Evolutionary conservation across 2,329 filamentous ascomycete species (phyloP).

Genomic region (Ilyonectria mors-panacis): DNA sequence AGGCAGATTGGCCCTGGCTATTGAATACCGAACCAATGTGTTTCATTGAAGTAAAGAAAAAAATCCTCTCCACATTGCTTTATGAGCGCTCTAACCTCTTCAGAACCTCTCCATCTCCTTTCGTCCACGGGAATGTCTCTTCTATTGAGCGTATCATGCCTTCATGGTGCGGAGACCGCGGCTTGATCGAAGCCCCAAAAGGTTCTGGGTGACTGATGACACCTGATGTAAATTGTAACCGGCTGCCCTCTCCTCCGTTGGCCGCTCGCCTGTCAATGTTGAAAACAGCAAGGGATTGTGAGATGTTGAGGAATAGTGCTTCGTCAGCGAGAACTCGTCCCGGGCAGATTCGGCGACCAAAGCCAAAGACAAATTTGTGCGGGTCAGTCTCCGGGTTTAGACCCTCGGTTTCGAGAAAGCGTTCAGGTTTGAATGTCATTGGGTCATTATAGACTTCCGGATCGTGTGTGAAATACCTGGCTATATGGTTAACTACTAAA

Average conservation of each 20-base stretch:
- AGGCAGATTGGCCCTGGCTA: no score
- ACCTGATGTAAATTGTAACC: slow-evolving; percentile 30
- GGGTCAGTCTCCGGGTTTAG: slow-evolving; percentile 47
- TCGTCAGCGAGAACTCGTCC: slow-evolving; percentile 49
- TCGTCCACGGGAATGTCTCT: slow-evolving; percentile 33
- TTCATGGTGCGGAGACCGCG: slow-evolving; percentile 32
- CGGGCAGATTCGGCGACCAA: slow-evolving; percentile 53
- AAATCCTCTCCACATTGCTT: no score
- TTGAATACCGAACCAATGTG: no score
- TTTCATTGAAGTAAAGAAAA: no score
- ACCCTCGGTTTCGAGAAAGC: slow-evolving; percentile 34
- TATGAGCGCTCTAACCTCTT: not conserved
- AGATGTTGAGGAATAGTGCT: slow-evolving; percentile 52
- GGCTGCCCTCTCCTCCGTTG: not conserved
- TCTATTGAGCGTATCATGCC: slow-evolving; percentile 31
- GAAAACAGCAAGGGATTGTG: slow-evolving; percentile 62
- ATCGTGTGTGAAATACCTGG: slow-evolving; percentile 36
- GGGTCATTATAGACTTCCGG: slow-evolving; percentile 34
- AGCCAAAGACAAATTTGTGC: slow-evolving; percentile 49
- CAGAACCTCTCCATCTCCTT: slow-evolving; percentile 28
- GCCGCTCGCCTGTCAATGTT: slow-evolving; percentile 45
- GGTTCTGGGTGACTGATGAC: slow-evolving; percentile 34
- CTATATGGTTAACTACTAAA: no score
- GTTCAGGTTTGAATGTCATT: slow-evolving; percentile 32
- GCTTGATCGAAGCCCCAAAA: slow-evolving; percentile 29